A percentile compares a stretch with the other conserved stretches of the same genome.
Conservation (phyloP, 2,329 filamentous ascomycete genomes). For the Paecilomyces sp. region DNA sequence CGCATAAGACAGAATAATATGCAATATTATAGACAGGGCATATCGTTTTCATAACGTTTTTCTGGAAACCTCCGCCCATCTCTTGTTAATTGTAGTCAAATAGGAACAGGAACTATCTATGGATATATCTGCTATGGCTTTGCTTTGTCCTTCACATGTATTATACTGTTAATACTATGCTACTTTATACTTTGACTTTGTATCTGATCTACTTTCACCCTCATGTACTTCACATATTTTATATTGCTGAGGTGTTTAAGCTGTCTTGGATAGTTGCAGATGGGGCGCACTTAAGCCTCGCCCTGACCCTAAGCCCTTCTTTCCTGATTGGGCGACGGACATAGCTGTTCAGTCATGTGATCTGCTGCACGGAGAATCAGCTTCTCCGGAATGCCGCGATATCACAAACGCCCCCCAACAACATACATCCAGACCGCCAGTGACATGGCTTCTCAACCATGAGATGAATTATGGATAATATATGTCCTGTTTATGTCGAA, state of each 20-base stretch:
- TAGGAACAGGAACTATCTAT: background rate
- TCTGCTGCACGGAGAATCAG: background rate
- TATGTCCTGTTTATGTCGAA: background rate
- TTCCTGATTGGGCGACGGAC: background rate
- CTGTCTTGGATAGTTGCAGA: background rate
- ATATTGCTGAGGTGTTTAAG: background rate
- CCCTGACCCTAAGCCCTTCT: background rate
- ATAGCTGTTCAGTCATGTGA: constrained; percentile 1
- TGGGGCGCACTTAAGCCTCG: background rate
- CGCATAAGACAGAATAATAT: constrained; percentile 19
- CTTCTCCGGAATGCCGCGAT: constrained; percentile 1
- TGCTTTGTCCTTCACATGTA: background rate
- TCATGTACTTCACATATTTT: background rate
- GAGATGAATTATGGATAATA: background rate
- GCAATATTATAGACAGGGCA: background rate
- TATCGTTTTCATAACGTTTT: background rate
- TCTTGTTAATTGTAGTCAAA: background rate
- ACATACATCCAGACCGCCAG: background rate
- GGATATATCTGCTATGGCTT: background rate
- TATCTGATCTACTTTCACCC: background rate
- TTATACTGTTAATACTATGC: background rate
- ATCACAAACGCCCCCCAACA: background rate
- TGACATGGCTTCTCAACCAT: background rate
- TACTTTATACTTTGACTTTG: background rate
- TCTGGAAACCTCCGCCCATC: background rate